These are phyloP conservation scores for Globisporangium orthogonon DNA, from an alignment of 352 stramenopile genomes.

Conservation along the genomic window DNA sequence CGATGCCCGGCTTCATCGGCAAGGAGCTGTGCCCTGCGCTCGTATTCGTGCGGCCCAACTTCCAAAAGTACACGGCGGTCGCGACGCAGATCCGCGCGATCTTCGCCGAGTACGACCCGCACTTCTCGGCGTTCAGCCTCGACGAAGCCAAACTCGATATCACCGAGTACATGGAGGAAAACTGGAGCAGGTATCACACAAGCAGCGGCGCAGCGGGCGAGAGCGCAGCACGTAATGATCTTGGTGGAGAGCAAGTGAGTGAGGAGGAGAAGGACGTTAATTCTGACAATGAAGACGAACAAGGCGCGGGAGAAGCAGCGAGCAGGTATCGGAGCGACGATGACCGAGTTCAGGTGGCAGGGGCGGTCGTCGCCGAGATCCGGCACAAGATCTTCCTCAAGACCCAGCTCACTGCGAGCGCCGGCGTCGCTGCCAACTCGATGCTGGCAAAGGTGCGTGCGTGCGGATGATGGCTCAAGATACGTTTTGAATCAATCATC, in stretches of 20 bases:
- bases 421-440: constrained; percentile 89
- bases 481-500: not conserved
- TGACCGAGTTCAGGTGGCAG: constrained; percentile 30
- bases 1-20: constrained; percentile 96
- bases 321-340: not conserved
- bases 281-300: constrained; percentile 11
- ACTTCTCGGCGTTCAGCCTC: constrained; percentile 88
- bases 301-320: not conserved
- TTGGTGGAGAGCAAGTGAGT: not conserved
- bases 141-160: constrained; percentile 96
- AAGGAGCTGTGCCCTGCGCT: constrained; percentile 92
- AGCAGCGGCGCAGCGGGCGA: too few relatives aligned
- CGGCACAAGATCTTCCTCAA: constrained; percentile 66
- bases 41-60: constrained; percentile 90
- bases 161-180: constrained; percentile 73
- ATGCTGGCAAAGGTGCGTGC: constrained; percentile 88
- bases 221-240: not conserved
- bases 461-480: not conserved
- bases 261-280: constrained; percentile 2
- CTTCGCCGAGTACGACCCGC: constrained; percentile 91
- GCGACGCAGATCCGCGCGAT: constrained; percentile 68
- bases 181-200: constrained; percentile 44
- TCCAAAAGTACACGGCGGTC: constrained; percentile 88
- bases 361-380: constrained; percentile 78
- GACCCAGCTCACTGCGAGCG: constrained; percentile 93